phyloP scores from a whole-genome alignment of 2,329 filamentous ascomycete genomes.

The Fusarium albidum region DNA sequence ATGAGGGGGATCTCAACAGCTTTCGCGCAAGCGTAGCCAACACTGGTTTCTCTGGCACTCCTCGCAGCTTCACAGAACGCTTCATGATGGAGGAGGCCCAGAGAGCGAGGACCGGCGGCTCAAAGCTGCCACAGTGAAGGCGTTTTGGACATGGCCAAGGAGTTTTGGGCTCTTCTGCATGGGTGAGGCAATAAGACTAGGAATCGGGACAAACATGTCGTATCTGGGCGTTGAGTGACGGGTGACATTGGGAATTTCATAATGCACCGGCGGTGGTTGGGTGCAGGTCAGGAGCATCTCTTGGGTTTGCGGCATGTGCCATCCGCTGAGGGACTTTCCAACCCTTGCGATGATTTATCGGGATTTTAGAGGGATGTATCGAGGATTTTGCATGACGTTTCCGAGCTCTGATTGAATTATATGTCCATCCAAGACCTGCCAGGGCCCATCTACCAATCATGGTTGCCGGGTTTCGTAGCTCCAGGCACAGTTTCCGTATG shows the following conservation, averaged over 20 bases:
- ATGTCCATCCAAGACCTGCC: slow-evolving; percentile 1
- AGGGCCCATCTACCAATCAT: slow-evolving; percentile 25
- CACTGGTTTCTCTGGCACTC: slow-evolving; percentile 52
- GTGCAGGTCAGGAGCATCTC: slow-evolving; percentile 14
- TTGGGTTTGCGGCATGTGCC: neutral
- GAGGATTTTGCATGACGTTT: neutral
- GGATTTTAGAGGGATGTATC: neutral
- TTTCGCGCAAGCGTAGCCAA: slow-evolving; percentile 53
- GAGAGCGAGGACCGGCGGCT: slow-evolving; percentile 35
- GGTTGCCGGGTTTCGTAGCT: slow-evolving; percentile 8
- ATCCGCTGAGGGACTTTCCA: slow-evolving; percentile 21
- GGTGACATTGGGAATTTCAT: slow-evolving; percentile 33
- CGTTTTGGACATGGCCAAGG: slow-evolving; percentile 25
- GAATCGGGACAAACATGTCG: slow-evolving; percentile 37
- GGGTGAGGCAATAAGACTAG: slow-evolving; percentile 30
- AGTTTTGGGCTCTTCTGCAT: slow-evolving; percentile 36
- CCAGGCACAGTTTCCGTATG: too few species aligned
- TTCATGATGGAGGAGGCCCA: slow-evolving; percentile 58
- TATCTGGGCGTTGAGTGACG: slow-evolving; percentile 40
- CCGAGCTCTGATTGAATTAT: neutral
- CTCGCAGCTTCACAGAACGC: slow-evolving; percentile 58
- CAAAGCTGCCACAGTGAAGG: slow-evolving; percentile 30
- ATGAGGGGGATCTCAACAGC: slow-evolving; percentile 54
- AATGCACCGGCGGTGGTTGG: slow-evolving; percentile 23
- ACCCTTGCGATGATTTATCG: slow-evolving; percentile 14